phyloP scores from a whole-genome alignment of 225 moss, liverwort and hornwort genomes.

The Anthoceros angustus region DNA sequence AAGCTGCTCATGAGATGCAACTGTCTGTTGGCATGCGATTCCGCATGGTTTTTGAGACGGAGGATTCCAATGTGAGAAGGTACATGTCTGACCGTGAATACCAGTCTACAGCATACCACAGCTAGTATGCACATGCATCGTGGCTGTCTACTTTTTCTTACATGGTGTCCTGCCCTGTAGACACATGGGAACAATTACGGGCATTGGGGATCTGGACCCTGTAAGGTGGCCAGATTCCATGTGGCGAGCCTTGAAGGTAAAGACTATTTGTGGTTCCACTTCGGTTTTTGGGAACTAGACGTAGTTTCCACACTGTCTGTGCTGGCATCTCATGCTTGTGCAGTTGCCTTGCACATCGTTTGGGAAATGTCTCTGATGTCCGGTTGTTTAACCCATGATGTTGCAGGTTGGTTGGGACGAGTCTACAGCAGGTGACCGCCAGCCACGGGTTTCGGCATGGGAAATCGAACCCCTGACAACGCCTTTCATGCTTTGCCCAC shows the following conservation, averaged over 20 bases:
- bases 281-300: not conserved
- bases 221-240: constrained; percentile 80
- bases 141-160: not conserved
- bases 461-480: constrained; percentile 91
- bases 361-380: constrained; percentile 5
- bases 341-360: not conserved
- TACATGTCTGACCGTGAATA: constrained; percentile 10
- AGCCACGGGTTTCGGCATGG: constrained; percentile 90
- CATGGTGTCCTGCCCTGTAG: constrained; percentile 17
- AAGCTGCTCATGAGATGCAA: constrained; percentile 72
- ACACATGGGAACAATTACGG: constrained; percentile 96
- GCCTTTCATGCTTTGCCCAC: constrained; percentile 62
- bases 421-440: constrained; percentile 94
- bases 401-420: constrained; percentile 96
- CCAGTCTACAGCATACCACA: no score
- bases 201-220: constrained; percentile 75
- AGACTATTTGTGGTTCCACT: not conserved
- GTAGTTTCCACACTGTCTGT: not conserved
- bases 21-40: constrained; percentile 96
- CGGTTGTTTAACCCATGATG: not conserved
- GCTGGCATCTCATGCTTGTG: not conserved
- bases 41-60: constrained; percentile 97
- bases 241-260: constrained; percentile 92
- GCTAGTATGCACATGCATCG: not conserved
- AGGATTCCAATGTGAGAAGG: constrained; percentile 94